Evolutionary conservation across 495 filamentous ascomycete species (phyloP).

Genomic region (Penicillium bovifimosum): DNA sequence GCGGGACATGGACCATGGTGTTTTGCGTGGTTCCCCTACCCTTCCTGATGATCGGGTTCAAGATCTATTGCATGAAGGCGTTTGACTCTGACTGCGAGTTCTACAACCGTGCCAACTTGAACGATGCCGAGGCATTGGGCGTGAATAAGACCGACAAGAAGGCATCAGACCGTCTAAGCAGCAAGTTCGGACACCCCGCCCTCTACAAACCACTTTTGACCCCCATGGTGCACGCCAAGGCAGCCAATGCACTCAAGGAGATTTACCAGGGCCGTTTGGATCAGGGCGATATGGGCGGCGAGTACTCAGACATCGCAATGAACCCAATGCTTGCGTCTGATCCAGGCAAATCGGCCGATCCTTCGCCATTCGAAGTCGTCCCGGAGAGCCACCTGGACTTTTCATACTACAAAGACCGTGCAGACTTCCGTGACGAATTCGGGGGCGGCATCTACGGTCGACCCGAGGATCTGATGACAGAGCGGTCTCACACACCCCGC

Average conservation of each 20-base stretch:
- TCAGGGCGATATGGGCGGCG: constrained; percentile 53
- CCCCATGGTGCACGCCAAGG: constrained; percentile 92
- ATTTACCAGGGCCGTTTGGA: constrained; percentile 78
- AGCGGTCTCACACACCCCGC: constrained; percentile 62
- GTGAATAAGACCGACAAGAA: constrained; percentile 44
- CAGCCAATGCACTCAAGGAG: constrained; percentile 70
- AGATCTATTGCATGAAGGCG: constrained; percentile 67
- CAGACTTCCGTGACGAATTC: constrained; percentile 82
- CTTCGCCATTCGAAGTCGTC: constrained; percentile 76
- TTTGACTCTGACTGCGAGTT: constrained; percentile 77
- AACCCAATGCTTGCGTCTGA: constrained; percentile 71
- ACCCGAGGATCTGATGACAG: constrained; percentile 55
- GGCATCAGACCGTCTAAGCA: constrained; percentile 64
- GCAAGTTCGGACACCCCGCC: constrained; percentile 85
- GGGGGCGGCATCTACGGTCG: constrained; percentile 74
- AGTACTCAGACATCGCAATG: constrained; percentile 70
- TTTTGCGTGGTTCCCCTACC: constrained; percentile 70
- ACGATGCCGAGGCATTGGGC: constrained; percentile 53
- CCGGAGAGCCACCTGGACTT: constrained; percentile 89
- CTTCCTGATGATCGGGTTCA: constrained; percentile 78
- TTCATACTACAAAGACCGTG: constrained; percentile 79
- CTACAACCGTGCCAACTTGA: constrained; percentile 59
- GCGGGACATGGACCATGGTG: constrained; percentile 52
- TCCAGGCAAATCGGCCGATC: constrained; percentile 57
- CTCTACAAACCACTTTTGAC: constrained; percentile 84